Evolutionary conservation across 495 filamentous ascomycete species (phyloP).

Genomic region (Aspergillus incahuasiensis): DNA sequence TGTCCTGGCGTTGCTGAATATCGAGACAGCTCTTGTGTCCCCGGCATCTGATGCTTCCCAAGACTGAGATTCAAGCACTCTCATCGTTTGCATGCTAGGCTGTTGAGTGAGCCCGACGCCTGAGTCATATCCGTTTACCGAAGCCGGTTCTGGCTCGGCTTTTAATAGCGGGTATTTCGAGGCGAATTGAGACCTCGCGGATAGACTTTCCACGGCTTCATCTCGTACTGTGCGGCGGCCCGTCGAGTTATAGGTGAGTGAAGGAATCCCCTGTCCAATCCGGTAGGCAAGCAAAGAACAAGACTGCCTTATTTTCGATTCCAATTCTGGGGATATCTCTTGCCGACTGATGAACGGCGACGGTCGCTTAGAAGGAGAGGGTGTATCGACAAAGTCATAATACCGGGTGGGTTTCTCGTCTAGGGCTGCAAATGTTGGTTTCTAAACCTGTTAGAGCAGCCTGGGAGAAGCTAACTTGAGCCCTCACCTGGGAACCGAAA

Average conservation of each 20-base stretch:
- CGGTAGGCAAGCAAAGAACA: conserved; percentile 21
- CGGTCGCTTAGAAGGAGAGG: background rate
- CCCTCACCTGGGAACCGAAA: conserved; percentile 16
- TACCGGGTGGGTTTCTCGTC: conserved; percentile 15
- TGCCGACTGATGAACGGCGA: conserved; percentile 17
- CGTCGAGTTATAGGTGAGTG: background rate
- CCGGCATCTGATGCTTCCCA: conserved; percentile 6
- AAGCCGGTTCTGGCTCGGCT: conserved; percentile 5
- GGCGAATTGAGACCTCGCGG: conserved; percentile 7
- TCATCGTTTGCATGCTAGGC: conserved; percentile 20
- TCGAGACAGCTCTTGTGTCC: background rate
- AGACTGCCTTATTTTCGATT: conserved; percentile 15
- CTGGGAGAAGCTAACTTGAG: background rate
- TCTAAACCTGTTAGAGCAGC: conserved; percentile 11
- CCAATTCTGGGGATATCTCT: conserved; percentile 15
- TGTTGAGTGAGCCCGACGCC: conserved; percentile 19
- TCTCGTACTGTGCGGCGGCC: background rate
- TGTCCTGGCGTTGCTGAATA: conserved; percentile 11
- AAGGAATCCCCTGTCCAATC: conserved; percentile 19
- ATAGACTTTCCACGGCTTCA: background rate
- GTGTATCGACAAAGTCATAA: conserved; percentile 19
- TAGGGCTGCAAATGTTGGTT: conserved; percentile 13
- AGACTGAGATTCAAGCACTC: conserved; percentile 9
- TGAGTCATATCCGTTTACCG: conserved; percentile 13
- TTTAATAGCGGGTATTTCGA: conserved; percentile 10